Evolutionary conservation across 345 rosid species (phyloP), one percentile per base, ranked within the genome.

Genomic region (Melastoma malabathricum): DNA sequence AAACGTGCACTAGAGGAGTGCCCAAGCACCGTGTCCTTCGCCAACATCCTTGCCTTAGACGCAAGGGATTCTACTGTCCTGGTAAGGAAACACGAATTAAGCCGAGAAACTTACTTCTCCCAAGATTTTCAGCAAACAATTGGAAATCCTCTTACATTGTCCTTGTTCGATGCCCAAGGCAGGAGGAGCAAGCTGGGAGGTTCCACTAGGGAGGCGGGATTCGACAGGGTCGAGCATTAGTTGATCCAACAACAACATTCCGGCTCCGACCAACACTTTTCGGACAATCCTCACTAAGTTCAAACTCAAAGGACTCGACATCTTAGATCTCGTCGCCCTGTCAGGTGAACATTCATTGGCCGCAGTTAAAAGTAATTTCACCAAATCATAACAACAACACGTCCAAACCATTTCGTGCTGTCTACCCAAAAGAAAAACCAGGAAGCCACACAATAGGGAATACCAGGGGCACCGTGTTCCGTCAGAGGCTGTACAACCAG

Each of bases 381-480:
- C 41, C 2, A 34, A 34, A 34, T 34, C 41, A 34, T 34, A 34
- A 9, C 9, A 5, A 31, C 12, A 12, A 34, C 12, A 7, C 12
- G 12, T 8, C 41, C 9, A 6, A 34, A 34, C 12, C 41, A 6
- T 34, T 34, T 6, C 12, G 2, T 9, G 10, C n/a, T 31, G 34
- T 51, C n/a, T 15, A 10, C 25, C 25, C 25, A 2, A 22, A n/a
- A 14, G 4, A n/a, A 15, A 23, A 14, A 13, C n/a, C 65, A 89
- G 98, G 98, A 63, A 84, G 94, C 63, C 98, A 90, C 72, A 86
- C 94, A 8, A 90, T 86, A 0, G 98, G 98, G 63, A 68, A 79
- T 66, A 58, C 96, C 12, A 70, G 92, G 57, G 86, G 98, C 79
- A 77, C 85, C 18, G 75, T 78, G 72, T 90, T 90, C 76, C 78